Evolutionary conservation across 2,329 filamentous ascomycete genomes (phyloP).

Genomic region (Corinectria fuckeliana): DNA sequence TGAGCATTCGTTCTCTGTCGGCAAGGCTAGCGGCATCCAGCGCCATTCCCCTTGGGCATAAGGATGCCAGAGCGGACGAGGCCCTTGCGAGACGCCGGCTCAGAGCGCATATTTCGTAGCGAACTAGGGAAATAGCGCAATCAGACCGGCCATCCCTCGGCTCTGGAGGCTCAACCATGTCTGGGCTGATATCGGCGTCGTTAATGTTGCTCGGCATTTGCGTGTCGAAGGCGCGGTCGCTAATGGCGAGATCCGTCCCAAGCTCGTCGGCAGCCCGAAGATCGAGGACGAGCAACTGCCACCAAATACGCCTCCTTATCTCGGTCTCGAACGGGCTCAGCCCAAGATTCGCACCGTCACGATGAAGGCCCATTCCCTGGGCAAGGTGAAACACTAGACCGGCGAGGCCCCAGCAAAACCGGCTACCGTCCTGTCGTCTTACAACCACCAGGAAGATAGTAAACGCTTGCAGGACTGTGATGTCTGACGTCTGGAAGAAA

Average conservation of each 20-base stretch:
- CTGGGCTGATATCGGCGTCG: slow-evolving; percentile 54
- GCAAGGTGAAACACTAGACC: slow-evolving; percentile 64
- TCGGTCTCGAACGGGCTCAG: slow-evolving; percentile 65
- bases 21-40: slow-evolving; percentile 37
- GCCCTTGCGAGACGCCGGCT: slow-evolving; percentile 45
- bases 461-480: slow-evolving; percentile 65
- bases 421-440: slow-evolving; percentile 54
- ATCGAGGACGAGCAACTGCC: slow-evolving; percentile 64
- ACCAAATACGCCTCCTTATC: slow-evolving; percentile 67
- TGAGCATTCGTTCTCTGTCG: slow-evolving; percentile 54
- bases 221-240: slow-evolving; percentile 53
- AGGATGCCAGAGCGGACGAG: slow-evolving; percentile 42
- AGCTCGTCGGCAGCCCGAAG: slow-evolving; percentile 61
- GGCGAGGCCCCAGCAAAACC: slow-evolving; percentile 66
- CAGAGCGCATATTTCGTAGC: slow-evolving; percentile 58
- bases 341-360: slow-evolving; percentile 58
- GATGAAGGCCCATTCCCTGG: slow-evolving; percentile 66
- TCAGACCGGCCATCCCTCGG: slow-evolving; percentile 60
- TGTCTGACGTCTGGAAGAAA: slow-evolving; percentile 63
- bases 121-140: slow-evolving; percentile 54
- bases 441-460: slow-evolving; percentile 61
- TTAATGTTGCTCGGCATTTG: slow-evolving; percentile 58
- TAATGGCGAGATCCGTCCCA: slow-evolving; percentile 54
- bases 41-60: slow-evolving; percentile 38
- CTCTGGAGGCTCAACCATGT: slow-evolving; percentile 54